These are phyloP conservation scores for Fusarium sp. DNA, from an alignment of 2,329 filamentous ascomycete genomes.

Conservation along the genomic window DNA sequence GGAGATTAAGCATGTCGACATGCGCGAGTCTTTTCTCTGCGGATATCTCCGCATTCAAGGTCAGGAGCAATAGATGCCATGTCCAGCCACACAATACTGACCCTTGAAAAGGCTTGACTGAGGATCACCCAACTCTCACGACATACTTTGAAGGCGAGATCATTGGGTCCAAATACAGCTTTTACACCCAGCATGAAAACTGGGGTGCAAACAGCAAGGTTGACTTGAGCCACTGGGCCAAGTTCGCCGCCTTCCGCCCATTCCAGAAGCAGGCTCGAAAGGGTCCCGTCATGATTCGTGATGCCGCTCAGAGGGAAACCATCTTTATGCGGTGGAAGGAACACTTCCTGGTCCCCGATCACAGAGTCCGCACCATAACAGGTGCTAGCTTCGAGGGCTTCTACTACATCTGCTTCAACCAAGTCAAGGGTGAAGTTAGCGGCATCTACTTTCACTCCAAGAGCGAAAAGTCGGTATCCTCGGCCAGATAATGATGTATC, in stretches of 20 bases:
- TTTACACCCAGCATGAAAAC: slow-evolving; percentile 86
- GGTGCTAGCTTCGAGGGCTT: slow-evolving; percentile 98
- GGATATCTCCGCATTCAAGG: slow-evolving; percentile 97
- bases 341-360: slow-evolving; percentile 95
- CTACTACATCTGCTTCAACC: slow-evolving; percentile 99
- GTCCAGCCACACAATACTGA: slow-evolving; percentile 23
- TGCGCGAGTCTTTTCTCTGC: slow-evolving; percentile 93
- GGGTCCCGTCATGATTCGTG: slow-evolving; percentile 69
- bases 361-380: slow-evolving; percentile 88
- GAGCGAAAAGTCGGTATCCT: slow-evolving; percentile 86
- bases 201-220: slow-evolving; percentile 95
- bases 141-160: slow-evolving; percentile 99
- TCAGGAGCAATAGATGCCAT: slow-evolving; percentile 50
- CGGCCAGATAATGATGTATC: background rate
- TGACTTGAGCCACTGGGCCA: slow-evolving; percentile 92
- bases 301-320: slow-evolving; percentile 83
- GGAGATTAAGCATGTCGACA: slow-evolving; percentile 95
- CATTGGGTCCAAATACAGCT: slow-evolving; percentile 94
- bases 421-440: slow-evolving; percentile 84
- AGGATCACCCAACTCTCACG: slow-evolving; percentile 96
- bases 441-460: slow-evolving; percentile 99
- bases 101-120: slow-evolving; percentile 77
- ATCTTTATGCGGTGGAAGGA: slow-evolving; percentile 99
- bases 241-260: slow-evolving; percentile 88
- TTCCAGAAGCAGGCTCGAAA: slow-evolving; percentile 71